Conservation (phyloP, 129 eudicot species). For the Pseudognaphalium luteoalbum region DNA sequence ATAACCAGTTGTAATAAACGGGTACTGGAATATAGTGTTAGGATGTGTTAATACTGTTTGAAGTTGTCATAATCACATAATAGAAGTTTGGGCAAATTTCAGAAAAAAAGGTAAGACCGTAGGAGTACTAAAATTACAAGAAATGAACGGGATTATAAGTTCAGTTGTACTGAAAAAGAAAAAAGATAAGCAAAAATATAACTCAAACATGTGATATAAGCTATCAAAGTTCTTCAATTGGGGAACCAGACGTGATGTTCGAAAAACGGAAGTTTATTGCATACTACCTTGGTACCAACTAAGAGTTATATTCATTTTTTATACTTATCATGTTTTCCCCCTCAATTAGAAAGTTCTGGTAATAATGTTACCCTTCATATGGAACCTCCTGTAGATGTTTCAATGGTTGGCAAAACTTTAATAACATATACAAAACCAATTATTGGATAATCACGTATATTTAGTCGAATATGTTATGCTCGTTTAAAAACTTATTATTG, state of each 20-base stretch:
- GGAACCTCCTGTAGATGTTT: too few species aligned
- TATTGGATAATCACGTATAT: not conserved
- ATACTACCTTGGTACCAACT: too few species aligned
- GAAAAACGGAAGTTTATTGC: too few species aligned
- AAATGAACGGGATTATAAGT: not conserved
- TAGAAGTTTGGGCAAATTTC: not conserved
- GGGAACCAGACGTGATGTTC: too few species aligned
- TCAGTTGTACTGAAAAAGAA: not conserved
- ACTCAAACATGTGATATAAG: not conserved
- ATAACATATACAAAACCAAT: not conserved
- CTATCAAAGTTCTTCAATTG: not conserved
- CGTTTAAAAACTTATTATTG: not conserved
- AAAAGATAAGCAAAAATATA: not conserved
- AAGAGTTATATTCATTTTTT: too few species aligned
- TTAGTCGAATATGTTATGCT: not conserved
- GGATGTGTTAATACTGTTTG: not conserved
- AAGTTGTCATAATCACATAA: not conserved
- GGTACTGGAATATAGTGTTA: not conserved
- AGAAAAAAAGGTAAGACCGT: too few species aligned
- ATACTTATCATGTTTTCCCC: too few species aligned
- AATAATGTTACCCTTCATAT: too few species aligned
- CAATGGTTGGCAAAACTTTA: too few species aligned
- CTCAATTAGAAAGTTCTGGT: too few species aligned
- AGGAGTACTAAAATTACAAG: not conserved
- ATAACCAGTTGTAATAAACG: not conserved